phyloP scores from a whole-genome alignment of 2,329 filamentous ascomycete species.

The Diaporthe nobilis region DNA sequence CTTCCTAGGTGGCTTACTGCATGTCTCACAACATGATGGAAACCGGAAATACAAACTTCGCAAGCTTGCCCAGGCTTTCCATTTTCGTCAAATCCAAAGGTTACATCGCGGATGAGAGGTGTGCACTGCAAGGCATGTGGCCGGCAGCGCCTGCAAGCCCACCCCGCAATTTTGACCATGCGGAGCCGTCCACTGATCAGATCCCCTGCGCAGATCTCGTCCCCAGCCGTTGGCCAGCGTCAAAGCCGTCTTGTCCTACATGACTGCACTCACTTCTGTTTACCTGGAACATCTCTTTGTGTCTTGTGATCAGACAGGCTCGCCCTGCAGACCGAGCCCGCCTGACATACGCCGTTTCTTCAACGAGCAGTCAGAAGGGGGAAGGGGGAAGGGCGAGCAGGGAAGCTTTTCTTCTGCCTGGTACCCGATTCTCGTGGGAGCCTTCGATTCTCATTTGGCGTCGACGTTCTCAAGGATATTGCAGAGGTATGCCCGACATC shows the following conservation, averaged over 20 bases:
- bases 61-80: neutral
- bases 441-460: neutral
- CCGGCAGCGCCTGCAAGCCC: conserved; percentile 7
- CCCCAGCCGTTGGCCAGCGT: neutral
- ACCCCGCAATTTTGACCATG: conserved; percentile 37
- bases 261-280: neutral
- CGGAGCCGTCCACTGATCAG: conserved; percentile 36
- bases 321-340: conserved; percentile 2
- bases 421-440: neutral
- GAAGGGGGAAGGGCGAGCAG: neutral
- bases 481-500: neutral
- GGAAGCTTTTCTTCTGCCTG: neutral
- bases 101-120: conserved; percentile 25
- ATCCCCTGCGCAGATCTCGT: conserved; percentile 21
- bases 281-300: conserved; percentile 7
- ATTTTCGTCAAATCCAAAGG: neutral
- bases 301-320: conserved; percentile 6
- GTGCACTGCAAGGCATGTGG: conserved; percentile 28
- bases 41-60: conserved; percentile 13
- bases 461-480: neutral
- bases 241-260: neutral
- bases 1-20: neutral
- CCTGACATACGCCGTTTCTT: neutral
- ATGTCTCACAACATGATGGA: conserved; percentile 21
- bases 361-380: neutral